Conservation (phyloP, 257 asterid genomes). For the Fraxinus quadrangulata region DNA sequence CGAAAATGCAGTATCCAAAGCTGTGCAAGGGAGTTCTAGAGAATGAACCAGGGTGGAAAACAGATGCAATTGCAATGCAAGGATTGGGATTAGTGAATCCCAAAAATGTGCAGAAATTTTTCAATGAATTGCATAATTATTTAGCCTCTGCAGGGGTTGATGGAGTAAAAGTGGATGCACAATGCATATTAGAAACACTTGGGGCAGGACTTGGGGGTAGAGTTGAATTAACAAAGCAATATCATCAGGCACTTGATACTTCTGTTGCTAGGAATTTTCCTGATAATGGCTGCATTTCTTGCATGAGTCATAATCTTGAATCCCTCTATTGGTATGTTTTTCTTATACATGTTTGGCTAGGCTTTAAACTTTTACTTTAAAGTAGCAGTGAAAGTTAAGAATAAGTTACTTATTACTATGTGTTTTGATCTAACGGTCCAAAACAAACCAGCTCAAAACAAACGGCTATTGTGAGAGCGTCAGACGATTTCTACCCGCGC, state of each 20-base stretch:
- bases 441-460: slow-evolving; percentile 68
- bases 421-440: neutral
- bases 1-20: slow-evolving; percentile 65
- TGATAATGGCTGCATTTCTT: slow-evolving; percentile 84
- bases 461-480: slow-evolving; percentile 75
- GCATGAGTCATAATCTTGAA: slow-evolving; percentile 90
- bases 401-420: neutral
- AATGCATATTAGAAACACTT: slow-evolving; percentile 82
- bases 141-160: slow-evolving; percentile 80
- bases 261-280: slow-evolving; percentile 72
- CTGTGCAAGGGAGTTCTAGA: slow-evolving; percentile 65
- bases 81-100: slow-evolving; percentile 88
- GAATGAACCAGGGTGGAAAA: slow-evolving; percentile 75
- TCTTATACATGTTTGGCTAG: neutral
- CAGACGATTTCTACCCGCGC: slow-evolving; percentile 79
- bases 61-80: slow-evolving; percentile 66
- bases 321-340: slow-evolving; percentile 71
- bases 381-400: neutral
- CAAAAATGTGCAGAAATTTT: slow-evolving; percentile 63
- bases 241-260: slow-evolving; percentile 88
- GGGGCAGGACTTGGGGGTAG: slow-evolving; percentile 86
- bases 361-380: neutral
- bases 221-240: slow-evolving; percentile 74
- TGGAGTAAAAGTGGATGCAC: slow-evolving; percentile 86
- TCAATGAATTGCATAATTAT: slow-evolving; percentile 74